Conservation (phyloP, 768 basidiomycete species). For the Guyanaporus albipodus region DNA sequence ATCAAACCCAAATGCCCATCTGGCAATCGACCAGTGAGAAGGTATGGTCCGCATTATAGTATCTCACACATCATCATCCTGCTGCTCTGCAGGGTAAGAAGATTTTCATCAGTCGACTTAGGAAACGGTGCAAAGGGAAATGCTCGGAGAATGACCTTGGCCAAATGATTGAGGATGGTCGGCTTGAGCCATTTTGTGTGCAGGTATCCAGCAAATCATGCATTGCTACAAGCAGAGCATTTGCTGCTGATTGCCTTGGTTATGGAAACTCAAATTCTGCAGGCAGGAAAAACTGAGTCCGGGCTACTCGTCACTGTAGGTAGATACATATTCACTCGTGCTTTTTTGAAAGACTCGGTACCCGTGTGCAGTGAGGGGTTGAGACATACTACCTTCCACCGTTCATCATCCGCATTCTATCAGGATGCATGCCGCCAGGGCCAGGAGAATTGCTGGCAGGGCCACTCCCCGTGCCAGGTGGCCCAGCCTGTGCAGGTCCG, state of each 20-base stretch:
- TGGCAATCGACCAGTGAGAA: slow-evolving; percentile 39
- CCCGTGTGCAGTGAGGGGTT: neutral
- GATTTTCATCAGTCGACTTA: slow-evolving; percentile 34
- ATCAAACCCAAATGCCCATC: slow-evolving; percentile 28
- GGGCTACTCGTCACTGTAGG: neutral
- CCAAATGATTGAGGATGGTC: slow-evolving; percentile 37
- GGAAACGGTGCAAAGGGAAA: slow-evolving; percentile 33
- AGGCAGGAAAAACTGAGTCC: neutral
- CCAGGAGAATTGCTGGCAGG: slow-evolving; percentile 36
- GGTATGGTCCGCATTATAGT: slow-evolving; percentile 24
- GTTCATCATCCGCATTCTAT: slow-evolving; percentile 78
- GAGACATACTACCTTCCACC: slow-evolving; percentile 17
- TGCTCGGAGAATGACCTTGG: slow-evolving; percentile 34
- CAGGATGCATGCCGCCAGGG: slow-evolving; percentile 79
- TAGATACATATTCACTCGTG: neutral
- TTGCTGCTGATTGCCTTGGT: slow-evolving; percentile 19
- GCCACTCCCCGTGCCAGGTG: slow-evolving; percentile 32
- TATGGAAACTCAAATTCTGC: slow-evolving; percentile 9
- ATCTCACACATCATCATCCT: neutral
- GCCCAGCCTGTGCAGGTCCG: slow-evolving; percentile 40
- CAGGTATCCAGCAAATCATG: slow-evolving; percentile 31
- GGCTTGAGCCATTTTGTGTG: slow-evolving; percentile 44
- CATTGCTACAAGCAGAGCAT: slow-evolving; percentile 17
- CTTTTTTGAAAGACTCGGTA: neutral
- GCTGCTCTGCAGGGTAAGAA: slow-evolving; percentile 26